A percentile compares a stretch with the other conserved stretches of the same genome.
Conservation (phyloP, 2,329 filamentous ascomycete species). For the Fonsecaea pugnacius region DNA sequence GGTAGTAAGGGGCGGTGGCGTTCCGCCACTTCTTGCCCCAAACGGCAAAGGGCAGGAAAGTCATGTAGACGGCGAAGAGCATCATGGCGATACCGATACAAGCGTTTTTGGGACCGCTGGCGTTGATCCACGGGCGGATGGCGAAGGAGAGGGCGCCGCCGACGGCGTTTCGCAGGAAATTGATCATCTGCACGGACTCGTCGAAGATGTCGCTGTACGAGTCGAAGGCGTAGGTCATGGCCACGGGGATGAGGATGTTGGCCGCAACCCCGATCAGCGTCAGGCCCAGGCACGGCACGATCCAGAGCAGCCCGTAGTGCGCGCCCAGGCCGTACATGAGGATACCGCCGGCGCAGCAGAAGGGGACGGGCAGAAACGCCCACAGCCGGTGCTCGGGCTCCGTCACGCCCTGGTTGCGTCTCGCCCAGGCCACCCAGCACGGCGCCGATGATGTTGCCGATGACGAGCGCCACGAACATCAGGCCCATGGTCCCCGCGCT, state of each 20-base stretch:
- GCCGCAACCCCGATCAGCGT: neutral
- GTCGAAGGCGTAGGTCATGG: constrained; percentile 14
- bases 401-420: neutral
- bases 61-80: neutral
- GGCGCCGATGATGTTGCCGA: neutral
- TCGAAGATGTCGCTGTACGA: neutral
- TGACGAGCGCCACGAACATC: neutral
- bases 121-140: neutral
- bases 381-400: neutral
- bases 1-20: neutral
- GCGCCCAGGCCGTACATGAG: neutral
- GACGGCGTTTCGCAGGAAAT: constrained; percentile 3
- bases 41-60: neutral
- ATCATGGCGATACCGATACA: constrained; percentile 10
- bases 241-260: neutral
- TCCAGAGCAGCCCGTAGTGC: neutral
- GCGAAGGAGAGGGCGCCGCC: neutral
- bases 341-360: neutral
- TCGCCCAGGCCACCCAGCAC: neutral
- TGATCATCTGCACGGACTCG: constrained; percentile 11
- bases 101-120: constrained; percentile 1
- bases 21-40: constrained; percentile 1
- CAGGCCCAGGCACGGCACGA: neutral
- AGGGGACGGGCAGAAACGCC: neutral
- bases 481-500: constrained; percentile 7